phyloP scores from a whole-genome alignment of 768 basidiomycete species.

The Coprinopsis sp. region DNA sequence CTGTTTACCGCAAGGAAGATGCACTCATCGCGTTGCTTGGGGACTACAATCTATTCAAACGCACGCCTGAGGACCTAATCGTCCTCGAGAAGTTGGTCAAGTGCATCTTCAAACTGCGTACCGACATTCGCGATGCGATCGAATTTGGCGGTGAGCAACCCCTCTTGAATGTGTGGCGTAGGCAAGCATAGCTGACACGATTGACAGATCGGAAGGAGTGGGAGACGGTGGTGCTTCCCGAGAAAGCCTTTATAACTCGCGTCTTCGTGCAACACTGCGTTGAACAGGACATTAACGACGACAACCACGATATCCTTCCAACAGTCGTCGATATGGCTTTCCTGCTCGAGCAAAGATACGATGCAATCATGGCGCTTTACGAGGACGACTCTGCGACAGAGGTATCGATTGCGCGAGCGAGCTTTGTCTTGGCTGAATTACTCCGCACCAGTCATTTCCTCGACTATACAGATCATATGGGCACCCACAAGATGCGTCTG shows the following conservation, averaged over 20 bases:
- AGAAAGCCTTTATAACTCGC: slow-evolving; percentile 75
- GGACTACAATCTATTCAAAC: slow-evolving; percentile 46
- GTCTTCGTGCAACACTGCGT: slow-evolving; percentile 80
- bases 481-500: slow-evolving; percentile 80
- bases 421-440: slow-evolving; percentile 74
- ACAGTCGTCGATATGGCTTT: slow-evolving; percentile 82
- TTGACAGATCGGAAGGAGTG: not conserved
- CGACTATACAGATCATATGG: slow-evolving; percentile 92
- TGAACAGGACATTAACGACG: slow-evolving; percentile 50
- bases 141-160: slow-evolving; percentile 59
- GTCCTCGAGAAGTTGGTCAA: slow-evolving; percentile 70
- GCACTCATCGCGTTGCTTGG: slow-evolving; percentile 45
- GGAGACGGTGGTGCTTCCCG: slow-evolving; percentile 55
- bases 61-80: slow-evolving; percentile 45
- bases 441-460: slow-evolving; percentile 72
- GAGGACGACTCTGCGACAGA: slow-evolving; percentile 9
- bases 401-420: slow-evolving; percentile 35
- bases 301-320: slow-evolving; percentile 69
- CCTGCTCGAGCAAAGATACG: slow-evolving; percentile 66
- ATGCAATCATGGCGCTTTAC: slow-evolving; percentile 32
- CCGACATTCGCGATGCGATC: slow-evolving; percentile 62
- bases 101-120: slow-evolving; percentile 62
- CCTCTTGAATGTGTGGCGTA: not conserved
- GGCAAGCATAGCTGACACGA: not conserved
- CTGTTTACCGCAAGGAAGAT: slow-evolving; percentile 19